phyloP scores from a whole-genome alignment of 2,329 filamentous ascomycete genomes.

The Torrubiella hemipterigena region DNA sequence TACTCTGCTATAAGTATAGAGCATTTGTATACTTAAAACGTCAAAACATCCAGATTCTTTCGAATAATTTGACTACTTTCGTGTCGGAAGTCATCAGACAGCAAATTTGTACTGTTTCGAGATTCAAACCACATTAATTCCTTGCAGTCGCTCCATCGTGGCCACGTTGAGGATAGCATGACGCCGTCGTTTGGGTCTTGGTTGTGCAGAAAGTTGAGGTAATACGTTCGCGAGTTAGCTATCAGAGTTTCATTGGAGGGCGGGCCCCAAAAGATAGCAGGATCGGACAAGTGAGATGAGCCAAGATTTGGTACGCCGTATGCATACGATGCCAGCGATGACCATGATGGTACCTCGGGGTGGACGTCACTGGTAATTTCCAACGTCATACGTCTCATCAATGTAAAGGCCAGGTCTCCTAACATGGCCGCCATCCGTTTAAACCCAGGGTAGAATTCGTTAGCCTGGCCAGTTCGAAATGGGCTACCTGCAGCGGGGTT shows the following conservation, averaged over 20 bases:
- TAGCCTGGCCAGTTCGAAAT: conserved; percentile 55
- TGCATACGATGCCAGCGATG: conserved; percentile 62
- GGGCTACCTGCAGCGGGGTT: conserved; percentile 49
- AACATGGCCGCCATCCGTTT: conserved; percentile 66
- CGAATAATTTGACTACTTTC: no score
- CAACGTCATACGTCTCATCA: conserved; percentile 57
- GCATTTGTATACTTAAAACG: no score
- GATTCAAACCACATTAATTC: conserved; percentile 37
- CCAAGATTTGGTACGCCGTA: conserved; percentile 61
- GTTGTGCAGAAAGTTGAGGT: conserved; percentile 59
- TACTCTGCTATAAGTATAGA: no score
- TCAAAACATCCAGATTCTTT: no score
- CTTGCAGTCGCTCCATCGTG: conserved; percentile 23
- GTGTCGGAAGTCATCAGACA: conserved; percentile 26
- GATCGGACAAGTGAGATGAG: conserved; percentile 62
- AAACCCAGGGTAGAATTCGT: conserved; percentile 65
- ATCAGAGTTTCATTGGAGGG: conserved; percentile 49
- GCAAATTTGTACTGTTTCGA: conserved; percentile 14
- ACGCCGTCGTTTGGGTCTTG: conserved; percentile 54
- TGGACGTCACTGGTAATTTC: conserved; percentile 28
- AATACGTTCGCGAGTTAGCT: conserved; percentile 54
- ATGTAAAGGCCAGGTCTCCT: conserved; percentile 64
- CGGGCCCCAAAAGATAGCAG: conserved; percentile 58
- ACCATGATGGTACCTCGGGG: conserved; percentile 55
- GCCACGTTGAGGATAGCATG: conserved; percentile 22